phyloP scores from a whole-genome alignment of 805 yeast genomes.

The Pachysolen tannophilus region DNA sequence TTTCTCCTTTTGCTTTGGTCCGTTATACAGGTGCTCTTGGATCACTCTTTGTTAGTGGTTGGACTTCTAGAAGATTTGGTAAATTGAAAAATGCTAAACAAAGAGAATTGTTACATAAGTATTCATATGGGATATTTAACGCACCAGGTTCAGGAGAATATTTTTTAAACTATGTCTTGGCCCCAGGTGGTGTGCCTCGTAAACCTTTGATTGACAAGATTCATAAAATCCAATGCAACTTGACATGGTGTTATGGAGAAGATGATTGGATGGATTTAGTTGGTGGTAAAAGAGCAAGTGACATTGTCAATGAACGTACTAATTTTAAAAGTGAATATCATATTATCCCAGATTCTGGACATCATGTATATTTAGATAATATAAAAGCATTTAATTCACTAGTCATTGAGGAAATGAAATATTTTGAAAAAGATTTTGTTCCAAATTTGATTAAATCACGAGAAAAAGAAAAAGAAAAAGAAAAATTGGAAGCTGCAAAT shows the following conservation, averaged over 20 bases:
- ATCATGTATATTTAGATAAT: slow-evolving; percentile 74
- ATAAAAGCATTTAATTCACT: slow-evolving; percentile 41
- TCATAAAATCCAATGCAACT: slow-evolving; percentile 44
- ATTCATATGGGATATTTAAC: slow-evolving; percentile 78
- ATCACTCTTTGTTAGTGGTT: slow-evolving; percentile 76
- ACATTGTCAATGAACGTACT: slow-evolving; percentile 24
- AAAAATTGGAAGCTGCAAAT: no score
- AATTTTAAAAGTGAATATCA: slow-evolving; percentile 13
- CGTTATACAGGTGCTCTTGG: slow-evolving; percentile 77
- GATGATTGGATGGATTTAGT: slow-evolving; percentile 53
- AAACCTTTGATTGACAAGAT: slow-evolving; percentile 55
- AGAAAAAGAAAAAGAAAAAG: no score
- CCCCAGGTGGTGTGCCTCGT: slow-evolving; percentile 89
- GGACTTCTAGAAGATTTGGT: slow-evolving; percentile 81
- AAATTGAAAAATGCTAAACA: slow-evolving; percentile 36
- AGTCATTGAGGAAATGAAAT: slow-evolving; percentile 43
- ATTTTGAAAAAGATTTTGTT: slow-evolving; percentile 10
- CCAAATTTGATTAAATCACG: no score
- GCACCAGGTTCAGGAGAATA: slow-evolving; percentile 92
- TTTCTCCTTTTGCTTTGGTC: slow-evolving; percentile 79
- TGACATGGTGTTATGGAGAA: slow-evolving; percentile 83
- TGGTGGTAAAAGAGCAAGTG: slow-evolving; percentile 37
- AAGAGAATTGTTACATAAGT: slow-evolving; percentile 55
- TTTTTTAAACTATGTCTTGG: slow-evolving; percentile 71
- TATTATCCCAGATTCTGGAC: slow-evolving; percentile 54